Evolutionary conservation across 768 basidiomycete genomes (phyloP).

Genomic region (Pleurotus eryngii): DNA sequence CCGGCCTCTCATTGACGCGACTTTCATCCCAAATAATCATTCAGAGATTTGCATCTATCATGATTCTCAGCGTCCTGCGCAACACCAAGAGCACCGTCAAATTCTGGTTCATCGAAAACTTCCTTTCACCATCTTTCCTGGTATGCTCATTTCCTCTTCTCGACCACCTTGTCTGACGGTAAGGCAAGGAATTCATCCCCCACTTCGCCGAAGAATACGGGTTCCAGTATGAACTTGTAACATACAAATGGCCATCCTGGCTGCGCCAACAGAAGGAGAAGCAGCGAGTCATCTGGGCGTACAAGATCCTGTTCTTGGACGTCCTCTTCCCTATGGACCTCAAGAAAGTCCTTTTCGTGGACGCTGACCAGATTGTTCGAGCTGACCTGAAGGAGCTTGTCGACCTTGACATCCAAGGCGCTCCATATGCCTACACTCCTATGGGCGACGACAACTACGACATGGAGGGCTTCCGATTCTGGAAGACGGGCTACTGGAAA

Average conservation of each 20-base stretch:
- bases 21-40: conserved; percentile 7
- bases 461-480: conserved; percentile 98
- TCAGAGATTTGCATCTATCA: conserved; percentile 95
- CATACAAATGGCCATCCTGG: conserved; percentile 99
- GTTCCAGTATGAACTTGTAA: conserved; percentile 96
- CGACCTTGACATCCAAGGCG: conserved; percentile 88
- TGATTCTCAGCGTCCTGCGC: conserved; percentile 93
- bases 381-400: conserved; percentile 94
- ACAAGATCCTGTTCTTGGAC: conserved; percentile 99
- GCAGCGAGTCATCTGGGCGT: conserved; percentile 98
- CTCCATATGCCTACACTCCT: conserved; percentile 93
- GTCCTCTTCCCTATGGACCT: conserved; percentile 99
- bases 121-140: conserved; percentile 95
- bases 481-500: conserved; percentile 97
- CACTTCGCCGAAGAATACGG: conserved; percentile 87
- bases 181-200: conserved; percentile 83
- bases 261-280: conserved; percentile 96
- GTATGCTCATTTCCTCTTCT: conserved; percentile 37
- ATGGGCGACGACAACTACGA: conserved; percentile 96
- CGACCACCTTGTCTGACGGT: background rate
- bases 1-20: background rate
- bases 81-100: conserved; percentile 96
- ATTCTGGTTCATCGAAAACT: conserved; percentile 99
- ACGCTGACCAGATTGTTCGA: conserved; percentile 96
- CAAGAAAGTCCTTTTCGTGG: conserved; percentile 98